Conservation (phyloP, 495 filamentous ascomycete genomes). For the Daldinia bambusicola region DNA sequence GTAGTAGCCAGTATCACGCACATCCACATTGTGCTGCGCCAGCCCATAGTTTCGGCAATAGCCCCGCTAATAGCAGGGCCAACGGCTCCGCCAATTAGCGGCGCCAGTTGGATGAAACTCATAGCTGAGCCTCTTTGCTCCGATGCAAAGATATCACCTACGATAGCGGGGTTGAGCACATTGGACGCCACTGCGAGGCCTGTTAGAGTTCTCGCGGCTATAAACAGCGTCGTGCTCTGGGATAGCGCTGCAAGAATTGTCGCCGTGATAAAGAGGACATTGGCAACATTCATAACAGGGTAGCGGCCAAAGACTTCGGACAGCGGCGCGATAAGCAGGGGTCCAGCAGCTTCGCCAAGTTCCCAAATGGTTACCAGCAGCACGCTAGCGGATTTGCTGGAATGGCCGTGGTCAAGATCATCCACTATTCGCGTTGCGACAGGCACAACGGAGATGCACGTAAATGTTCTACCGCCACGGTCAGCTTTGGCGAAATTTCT, state of each 20-base stretch:
- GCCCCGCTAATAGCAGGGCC: conserved; percentile 70
- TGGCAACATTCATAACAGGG: conserved; percentile 63
- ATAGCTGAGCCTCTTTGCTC: conserved; percentile 64
- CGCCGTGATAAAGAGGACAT: conserved; percentile 61
- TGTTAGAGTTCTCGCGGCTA: conserved; percentile 60
- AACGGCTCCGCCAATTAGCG: conserved; percentile 61
- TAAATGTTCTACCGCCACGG: conserved; percentile 56
- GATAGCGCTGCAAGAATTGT: conserved; percentile 58
- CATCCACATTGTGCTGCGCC: conserved; percentile 67
- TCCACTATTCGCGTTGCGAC: conserved; percentile 60
- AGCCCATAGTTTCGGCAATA: conserved; percentile 68
- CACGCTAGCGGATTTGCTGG: conserved; percentile 58
- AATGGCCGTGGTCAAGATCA: conserved; percentile 54
- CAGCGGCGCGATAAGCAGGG: conserved; percentile 67
- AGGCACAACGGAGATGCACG: conserved; percentile 66
- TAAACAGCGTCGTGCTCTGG: conserved; percentile 54
- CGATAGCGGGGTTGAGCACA: conserved; percentile 67
- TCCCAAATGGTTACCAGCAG: conserved; percentile 70
- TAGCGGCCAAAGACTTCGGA: conserved; percentile 67
- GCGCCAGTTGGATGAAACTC: conserved; percentile 60
- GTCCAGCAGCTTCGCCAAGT: conserved; percentile 65
- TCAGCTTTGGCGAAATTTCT: conserved; percentile 10
- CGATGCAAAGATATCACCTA: conserved; percentile 65
- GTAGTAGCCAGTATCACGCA: conserved; percentile 58
- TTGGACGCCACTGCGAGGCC: conserved; percentile 64